Base-by-base conservation (phyloP, 805 yeast species). In the Wickerhamiella domercqiae region DNA sequence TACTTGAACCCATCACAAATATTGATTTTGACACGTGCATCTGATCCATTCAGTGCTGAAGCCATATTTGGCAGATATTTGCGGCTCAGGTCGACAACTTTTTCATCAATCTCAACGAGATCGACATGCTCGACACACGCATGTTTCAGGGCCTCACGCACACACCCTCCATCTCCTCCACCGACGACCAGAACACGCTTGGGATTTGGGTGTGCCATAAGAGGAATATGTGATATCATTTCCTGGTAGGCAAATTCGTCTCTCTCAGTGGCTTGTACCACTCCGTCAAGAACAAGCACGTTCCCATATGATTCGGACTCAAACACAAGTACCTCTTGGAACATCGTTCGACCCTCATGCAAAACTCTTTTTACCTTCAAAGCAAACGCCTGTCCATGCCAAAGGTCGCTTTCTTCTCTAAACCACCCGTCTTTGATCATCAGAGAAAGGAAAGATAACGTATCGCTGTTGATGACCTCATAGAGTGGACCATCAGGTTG, bases 171-270 rank as follows among this genome's bases (percentile, higher is more conserved):
- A 56, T 84, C 96, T 31, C 96, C 96, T 19, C 96, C 96, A 20
- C 96, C 96, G 49, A 84, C 80, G 21, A 84, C 90, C 36, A 84
- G 67, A 7, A 83, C 93, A 38, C 67, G 69, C 48, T 70, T 70
- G 1, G 96, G 95, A 30, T 64, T 51, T 3, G 72, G 71, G 59
- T 84, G 96, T 7, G 81, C 61, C 70, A 75, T 73, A 40, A 86
- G 52, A 3, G 95, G 86, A 21, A 82, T 59, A 56, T 86, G 93
- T 2, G 93, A 63, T 44, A 84, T 86, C 75, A 82, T 73, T 55
- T 84, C 96, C 60, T 84, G 96, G 58, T 84, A 84, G 9, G 94
- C 83, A 57, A 81, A 84, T 57, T 84, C 96, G 58, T 86, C 96
- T 41, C 83, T 66, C 55, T 86, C 96, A 0, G 94, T 78, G 44